Percentiles rank a stretch among this genome's conserved stretches.
Conservation (phyloP, 768 basidiomycete genomes). For the Amanita molliuscula region DNA sequence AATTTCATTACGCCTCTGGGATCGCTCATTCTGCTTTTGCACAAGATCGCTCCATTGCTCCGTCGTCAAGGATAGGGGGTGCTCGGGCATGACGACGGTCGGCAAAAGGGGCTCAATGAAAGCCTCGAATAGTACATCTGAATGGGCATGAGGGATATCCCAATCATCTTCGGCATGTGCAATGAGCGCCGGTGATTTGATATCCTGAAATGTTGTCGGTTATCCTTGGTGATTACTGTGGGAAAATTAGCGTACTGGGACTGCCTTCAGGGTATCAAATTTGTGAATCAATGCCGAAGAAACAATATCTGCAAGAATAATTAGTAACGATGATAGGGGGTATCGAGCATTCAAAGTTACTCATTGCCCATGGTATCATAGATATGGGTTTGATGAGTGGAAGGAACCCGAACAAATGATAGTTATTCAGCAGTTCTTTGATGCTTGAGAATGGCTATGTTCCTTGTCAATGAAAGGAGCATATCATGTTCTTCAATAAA, state of each 20-base stretch:
- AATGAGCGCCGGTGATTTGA: slow-evolving; percentile 62
- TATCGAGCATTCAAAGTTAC: slow-evolving; percentile 32
- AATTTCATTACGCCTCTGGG: slow-evolving; percentile 28
- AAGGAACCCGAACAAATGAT: slow-evolving; percentile 51
- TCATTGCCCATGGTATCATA: slow-evolving; percentile 48
- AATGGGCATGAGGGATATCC: slow-evolving; percentile 72
- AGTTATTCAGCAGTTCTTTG: slow-evolving; percentile 54
- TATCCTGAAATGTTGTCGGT: slow-evolving; percentile 33
- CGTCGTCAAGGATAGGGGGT: slow-evolving; percentile 13
- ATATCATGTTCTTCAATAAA: slow-evolving; percentile 14
- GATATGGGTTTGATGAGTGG: slow-evolving; percentile 69
- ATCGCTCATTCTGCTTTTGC: slow-evolving; percentile 29
- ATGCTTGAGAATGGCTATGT: slow-evolving; percentile 52
- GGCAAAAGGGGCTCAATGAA: slow-evolving; percentile 62
- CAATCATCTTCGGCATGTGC: slow-evolving; percentile 72
- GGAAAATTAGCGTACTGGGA: slow-evolving; percentile 36
- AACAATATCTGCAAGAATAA: slow-evolving; percentile 31
- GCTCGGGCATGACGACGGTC: slow-evolving; percentile 19
- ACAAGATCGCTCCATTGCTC: slow-evolving; percentile 37
- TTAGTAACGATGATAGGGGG: slow-evolving; percentile 11
- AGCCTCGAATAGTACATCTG: slow-evolving; percentile 59
- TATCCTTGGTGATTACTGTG: background rate
- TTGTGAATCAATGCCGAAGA: slow-evolving; percentile 34
- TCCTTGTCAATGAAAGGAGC: slow-evolving; percentile 25
- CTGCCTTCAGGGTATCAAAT: slow-evolving; percentile 54